Percentiles rank a stretch among this genome's conserved stretches.
Evolutionary conservation across 495 filamentous ascomycete genomes (phyloP).

Genomic region (Extremus antarcticus): DNA sequence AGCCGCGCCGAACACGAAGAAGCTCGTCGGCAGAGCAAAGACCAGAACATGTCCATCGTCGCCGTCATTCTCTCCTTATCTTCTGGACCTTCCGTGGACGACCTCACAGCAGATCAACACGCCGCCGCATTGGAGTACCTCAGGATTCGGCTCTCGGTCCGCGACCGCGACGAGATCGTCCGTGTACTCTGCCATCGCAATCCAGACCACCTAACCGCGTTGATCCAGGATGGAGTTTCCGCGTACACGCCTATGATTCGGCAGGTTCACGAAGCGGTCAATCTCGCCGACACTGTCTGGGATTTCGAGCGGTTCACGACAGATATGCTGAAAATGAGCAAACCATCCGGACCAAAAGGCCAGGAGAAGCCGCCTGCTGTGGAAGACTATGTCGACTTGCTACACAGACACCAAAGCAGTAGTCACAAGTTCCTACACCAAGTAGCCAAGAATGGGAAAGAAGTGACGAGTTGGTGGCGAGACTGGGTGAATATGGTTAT

Average conservation of each 20-base stretch:
- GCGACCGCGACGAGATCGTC: conserved; percentile 51
- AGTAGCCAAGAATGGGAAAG: conserved; percentile 48
- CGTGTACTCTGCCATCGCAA: conserved; percentile 44
- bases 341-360: conserved; percentile 15
- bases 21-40: conserved; percentile 32
- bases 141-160: conserved; percentile 43
- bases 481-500: conserved; percentile 34
- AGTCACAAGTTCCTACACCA: conserved; percentile 53
- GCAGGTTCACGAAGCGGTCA: conserved; percentile 49
- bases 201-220: conserved; percentile 50
- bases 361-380: conserved; percentile 37
- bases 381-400: conserved; percentile 48
- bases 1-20: conserved; percentile 40
- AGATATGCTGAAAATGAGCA: conserved; percentile 45
- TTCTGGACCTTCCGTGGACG: conserved; percentile 14
- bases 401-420: conserved; percentile 43
- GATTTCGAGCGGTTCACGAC: conserved; percentile 48
- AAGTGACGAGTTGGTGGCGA: conserved; percentile 41
- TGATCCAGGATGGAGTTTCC: conserved; percentile 43
- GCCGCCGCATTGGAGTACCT: conserved; percentile 47
- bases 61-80: conserved; percentile 36
- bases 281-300: conserved; percentile 47
- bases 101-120: conserved; percentile 42
- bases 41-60: conserved; percentile 40
- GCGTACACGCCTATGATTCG: conserved; percentile 60